Evolutionary conservation across 495 filamentous ascomycete species (phyloP).

Genomic region (Aspergillus asperescens): DNA sequence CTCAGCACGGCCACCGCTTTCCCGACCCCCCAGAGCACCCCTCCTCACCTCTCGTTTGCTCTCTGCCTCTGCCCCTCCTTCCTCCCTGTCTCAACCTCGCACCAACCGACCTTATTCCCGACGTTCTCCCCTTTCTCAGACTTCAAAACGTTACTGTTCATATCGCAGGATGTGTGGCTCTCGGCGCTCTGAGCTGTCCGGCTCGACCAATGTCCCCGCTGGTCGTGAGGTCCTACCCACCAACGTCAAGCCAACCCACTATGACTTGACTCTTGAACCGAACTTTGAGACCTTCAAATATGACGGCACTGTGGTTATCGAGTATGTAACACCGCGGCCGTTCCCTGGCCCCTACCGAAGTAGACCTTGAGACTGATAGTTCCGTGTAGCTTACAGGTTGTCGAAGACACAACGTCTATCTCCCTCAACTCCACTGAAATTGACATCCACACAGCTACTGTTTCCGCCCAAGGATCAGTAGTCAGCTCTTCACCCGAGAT

Average conservation of each 20-base stretch:
- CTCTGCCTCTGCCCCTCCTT: constrained; percentile 25
- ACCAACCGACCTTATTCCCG: constrained; percentile 15
- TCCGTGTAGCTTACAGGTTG: constrained; percentile 61
- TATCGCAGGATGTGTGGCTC: constrained; percentile 49
- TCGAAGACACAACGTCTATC: constrained; percentile 78
- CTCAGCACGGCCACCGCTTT: constrained; percentile 40
- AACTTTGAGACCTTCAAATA: constrained; percentile 60
- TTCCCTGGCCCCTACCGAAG: not conserved
- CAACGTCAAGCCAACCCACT: constrained; percentile 63
- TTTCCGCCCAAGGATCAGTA: constrained; percentile 46
- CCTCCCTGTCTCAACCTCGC: constrained; percentile 17
- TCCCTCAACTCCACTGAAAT: constrained; percentile 84
- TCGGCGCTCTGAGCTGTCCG: constrained; percentile 37
- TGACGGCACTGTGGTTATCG: constrained; percentile 57
- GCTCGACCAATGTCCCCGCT: constrained; percentile 47
- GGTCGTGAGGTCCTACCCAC: constrained; percentile 62
- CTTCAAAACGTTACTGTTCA: constrained; percentile 43
- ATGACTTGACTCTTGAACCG: constrained; percentile 62
- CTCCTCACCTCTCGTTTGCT: constrained; percentile 28
- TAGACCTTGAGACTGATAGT: constrained; percentile 8
- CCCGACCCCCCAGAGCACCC: constrained; percentile 29
- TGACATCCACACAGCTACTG: constrained; percentile 69
- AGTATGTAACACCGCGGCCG: constrained; percentile 39
- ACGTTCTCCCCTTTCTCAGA: constrained; percentile 31
- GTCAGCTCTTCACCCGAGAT: constrained; percentile 50